Evolutionary conservation across 805 yeast species (phyloP), one percentile per base, ranked within the genome.

Genomic region (Teunomyces barrocoloradensis): DNA sequence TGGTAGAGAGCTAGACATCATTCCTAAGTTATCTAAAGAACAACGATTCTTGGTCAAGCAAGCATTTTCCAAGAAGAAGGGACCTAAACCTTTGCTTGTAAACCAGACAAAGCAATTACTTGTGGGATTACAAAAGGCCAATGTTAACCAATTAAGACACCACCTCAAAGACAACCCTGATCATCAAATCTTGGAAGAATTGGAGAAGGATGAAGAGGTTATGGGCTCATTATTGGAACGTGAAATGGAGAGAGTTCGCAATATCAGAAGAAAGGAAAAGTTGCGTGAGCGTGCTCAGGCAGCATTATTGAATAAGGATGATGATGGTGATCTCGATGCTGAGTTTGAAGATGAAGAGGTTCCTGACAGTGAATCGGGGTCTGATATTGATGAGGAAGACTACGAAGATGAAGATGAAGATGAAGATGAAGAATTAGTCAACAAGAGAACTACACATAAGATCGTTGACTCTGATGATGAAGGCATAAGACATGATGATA

Each of bases 191-290:
- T 47, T 64, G 10, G 65, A 68, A 40, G 75, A 71, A 45, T 61
- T 71, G 34, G 75, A 72, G 43, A 63, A 65, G 51, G 76, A 73
- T 43, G 78, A 73, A 37, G 76, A 71, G 41, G 65, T 65, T 21
- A 71, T 73, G 76, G 75, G 72, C 5, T 60, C 68, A 9, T 61
- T 73, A 36, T 65, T 81, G 53, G 79, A 79, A 52, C 69, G 77
- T 48, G 83, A 79, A 56, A 72, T 78, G 51, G 74, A 74, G 47
- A 69, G 83, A 53, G 78, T 68, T 12, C 61, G 71, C 43, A 68
- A 69, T 15, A 69, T 79, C 27, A 69, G 80, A 39, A 69, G 67
- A 52, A 63, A 66, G 47, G 80, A 77, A 50, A 70, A 67, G 52
- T 45, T 67, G 18, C 57, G 59, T 58, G 74, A 60, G 58, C 68